These are phyloP conservation scores for Cucumis melo DNA, from an alignment of 306 rosid genomes.

Conservation along the genomic window DNA sequence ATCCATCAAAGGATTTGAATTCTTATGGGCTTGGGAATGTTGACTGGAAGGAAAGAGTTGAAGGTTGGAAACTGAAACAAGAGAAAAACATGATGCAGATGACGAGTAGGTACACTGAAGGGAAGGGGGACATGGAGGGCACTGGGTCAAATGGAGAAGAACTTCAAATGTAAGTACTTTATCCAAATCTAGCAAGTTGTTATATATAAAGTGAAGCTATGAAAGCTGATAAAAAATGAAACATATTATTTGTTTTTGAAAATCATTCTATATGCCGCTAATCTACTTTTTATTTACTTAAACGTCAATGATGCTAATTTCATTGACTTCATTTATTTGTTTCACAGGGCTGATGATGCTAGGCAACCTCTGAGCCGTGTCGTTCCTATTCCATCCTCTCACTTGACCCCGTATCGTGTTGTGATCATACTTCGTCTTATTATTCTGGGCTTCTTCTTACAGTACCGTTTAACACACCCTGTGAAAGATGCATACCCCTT, in stretches of 20 bases:
- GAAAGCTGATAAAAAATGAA: neutral
- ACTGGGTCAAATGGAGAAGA: conserved; percentile 98
- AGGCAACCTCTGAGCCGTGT: conserved; percentile 92
- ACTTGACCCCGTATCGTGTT: conserved; percentile 84
- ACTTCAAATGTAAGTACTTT: conserved; percentile 62
- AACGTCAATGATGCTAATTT: neutral
- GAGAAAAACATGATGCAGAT: conserved; percentile 70
- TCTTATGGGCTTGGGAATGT: conserved; percentile 96
- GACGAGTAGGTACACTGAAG: conserved; percentile 64
- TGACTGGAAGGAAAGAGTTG: conserved; percentile 99
- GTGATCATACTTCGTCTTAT: conserved; percentile 88
- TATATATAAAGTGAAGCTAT: neutral
- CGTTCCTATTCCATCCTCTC: conserved; percentile 79
- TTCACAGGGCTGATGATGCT: conserved; percentile 87
- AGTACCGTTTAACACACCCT: conserved; percentile 93
- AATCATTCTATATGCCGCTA: neutral
- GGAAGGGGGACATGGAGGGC: conserved; percentile 95
- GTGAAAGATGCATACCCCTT: conserved; percentile 86
- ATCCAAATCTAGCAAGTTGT: neutral
- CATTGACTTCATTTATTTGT: neutral
- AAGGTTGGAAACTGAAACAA: conserved; percentile 96
- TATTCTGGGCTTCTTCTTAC: conserved; percentile 85
- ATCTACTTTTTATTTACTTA: neutral
- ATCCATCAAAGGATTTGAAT: conserved; percentile 88
- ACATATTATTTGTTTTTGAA: neutral